These are phyloP conservation scores for Colletotrichum brevisporum DNA, from an alignment of 2,329 filamentous ascomycete genomes.

Conservation along the genomic window DNA sequence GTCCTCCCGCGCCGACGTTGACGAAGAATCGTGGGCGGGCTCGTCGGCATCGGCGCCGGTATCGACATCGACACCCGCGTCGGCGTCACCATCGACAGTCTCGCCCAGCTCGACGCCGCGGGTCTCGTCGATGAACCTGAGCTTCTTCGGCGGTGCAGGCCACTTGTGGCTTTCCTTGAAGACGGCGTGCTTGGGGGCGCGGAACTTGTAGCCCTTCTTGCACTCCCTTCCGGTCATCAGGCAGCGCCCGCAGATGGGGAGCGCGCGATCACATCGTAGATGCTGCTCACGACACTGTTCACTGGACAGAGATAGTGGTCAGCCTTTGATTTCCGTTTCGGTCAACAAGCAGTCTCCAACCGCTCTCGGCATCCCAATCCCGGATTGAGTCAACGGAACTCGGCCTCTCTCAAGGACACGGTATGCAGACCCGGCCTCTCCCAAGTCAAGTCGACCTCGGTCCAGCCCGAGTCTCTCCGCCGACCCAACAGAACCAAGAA, in stretches of 20 bases:
- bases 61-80: not conserved
- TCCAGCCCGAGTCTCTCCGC: no score
- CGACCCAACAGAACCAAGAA: no score
- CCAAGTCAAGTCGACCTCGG: no score
- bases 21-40: conserved; percentile 10
- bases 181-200: conserved; percentile 35
- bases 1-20: not conserved
- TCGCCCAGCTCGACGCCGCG: conserved; percentile 35
- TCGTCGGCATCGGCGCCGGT: not conserved
- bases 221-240: conserved; percentile 39
- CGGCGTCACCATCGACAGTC: conserved; percentile 6
- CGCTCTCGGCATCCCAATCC: not conserved
- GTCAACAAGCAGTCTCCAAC: not conserved
- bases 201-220: conserved; percentile 43
- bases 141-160: conserved; percentile 35
- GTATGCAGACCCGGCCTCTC: no score
- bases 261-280: conserved; percentile 56
- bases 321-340: not conserved
- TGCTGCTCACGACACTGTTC: conserved; percentile 63
- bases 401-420: no score
- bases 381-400: not conserved
- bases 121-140: conserved; percentile 40
- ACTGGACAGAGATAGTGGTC: conserved; percentile 45
- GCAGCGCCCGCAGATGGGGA: conserved; percentile 41
- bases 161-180: conserved; percentile 40